A percentile compares a stretch with the other conserved stretches of the same genome.
These are phyloP conservation scores for Neofusicoccum umdonicola DNA, from an alignment of 2,329 filamentous ascomycete species.

Conservation along the genomic window DNA sequence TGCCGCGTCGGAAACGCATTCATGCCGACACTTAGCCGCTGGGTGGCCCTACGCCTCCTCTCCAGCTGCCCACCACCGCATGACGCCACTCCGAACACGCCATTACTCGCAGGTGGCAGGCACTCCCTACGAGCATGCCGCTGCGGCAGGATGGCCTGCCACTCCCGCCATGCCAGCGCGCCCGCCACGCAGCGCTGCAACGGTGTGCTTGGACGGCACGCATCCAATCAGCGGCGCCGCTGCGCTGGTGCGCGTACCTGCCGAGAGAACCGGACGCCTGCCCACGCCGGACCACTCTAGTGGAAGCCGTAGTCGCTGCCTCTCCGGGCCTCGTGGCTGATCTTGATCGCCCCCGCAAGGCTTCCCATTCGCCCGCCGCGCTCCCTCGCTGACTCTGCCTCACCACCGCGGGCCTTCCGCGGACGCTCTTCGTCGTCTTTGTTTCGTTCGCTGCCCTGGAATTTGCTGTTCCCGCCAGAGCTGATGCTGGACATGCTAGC, in stretches of 20 bases:
- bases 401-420: background rate
- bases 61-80: background rate
- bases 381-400: background rate
- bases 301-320: background rate
- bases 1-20: background rate
- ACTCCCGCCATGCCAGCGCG: background rate
- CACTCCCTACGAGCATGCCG: too few species aligned
- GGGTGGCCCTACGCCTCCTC: background rate
- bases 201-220: too few species aligned
- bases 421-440: background rate
- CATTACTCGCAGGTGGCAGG: background rate
- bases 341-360: background rate
- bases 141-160: background rate
- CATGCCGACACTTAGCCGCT: background rate
- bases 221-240: background rate
- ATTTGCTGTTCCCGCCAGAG: background rate
- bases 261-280: background rate
- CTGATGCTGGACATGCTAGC: background rate
- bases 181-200: background rate
- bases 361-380: background rate
- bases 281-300: background rate
- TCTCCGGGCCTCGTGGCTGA: background rate
- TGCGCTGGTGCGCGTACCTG: background rate
- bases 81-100: background rate
- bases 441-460: background rate